Evolutionary conservation across 495 filamentous ascomycete species (phyloP).

Genomic region (Cenococcum geophilum): DNA sequence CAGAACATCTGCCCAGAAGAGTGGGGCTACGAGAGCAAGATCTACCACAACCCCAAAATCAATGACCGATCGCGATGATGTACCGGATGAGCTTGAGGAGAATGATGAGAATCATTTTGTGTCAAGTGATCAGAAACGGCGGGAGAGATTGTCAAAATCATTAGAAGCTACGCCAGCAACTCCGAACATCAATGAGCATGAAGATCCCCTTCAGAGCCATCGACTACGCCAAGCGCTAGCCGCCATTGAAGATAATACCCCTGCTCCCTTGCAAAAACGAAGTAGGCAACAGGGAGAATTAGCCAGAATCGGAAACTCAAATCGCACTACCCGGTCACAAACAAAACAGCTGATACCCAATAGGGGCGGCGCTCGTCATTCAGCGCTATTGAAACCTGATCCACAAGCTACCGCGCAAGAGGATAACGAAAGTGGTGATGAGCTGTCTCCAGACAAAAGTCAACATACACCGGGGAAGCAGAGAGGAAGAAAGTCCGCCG

Average conservation of each 20-base stretch:
- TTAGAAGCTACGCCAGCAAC: background rate
- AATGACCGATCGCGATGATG: background rate
- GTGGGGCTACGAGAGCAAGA: background rate
- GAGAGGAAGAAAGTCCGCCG: background rate
- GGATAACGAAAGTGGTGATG: conserved; percentile 9
- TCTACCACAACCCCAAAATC: background rate
- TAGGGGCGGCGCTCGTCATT: background rate
- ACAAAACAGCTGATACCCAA: background rate
- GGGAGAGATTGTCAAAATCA: background rate
- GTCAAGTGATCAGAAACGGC: background rate
- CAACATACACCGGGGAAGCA: background rate
- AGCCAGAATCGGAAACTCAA: too few species aligned
- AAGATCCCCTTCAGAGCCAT: background rate
- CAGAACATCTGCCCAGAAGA: background rate
- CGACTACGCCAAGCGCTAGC: too few species aligned
- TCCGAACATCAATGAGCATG: background rate
- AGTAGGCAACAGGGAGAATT: too few species aligned
- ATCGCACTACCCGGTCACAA: background rate
- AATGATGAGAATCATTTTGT: background rate
- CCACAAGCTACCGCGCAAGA: conserved; percentile 3
- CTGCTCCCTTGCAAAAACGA: too few species aligned
- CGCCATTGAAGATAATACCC: too few species aligned
- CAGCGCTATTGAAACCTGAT: background rate
- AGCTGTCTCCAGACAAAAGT: conserved; percentile 16
- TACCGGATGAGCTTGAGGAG: conserved; percentile 1